A percentile compares a stretch with the other conserved stretches of the same genome.
Conservation (phyloP, 768 basidiomycete genomes). For the Lentinula sp. region DNA sequence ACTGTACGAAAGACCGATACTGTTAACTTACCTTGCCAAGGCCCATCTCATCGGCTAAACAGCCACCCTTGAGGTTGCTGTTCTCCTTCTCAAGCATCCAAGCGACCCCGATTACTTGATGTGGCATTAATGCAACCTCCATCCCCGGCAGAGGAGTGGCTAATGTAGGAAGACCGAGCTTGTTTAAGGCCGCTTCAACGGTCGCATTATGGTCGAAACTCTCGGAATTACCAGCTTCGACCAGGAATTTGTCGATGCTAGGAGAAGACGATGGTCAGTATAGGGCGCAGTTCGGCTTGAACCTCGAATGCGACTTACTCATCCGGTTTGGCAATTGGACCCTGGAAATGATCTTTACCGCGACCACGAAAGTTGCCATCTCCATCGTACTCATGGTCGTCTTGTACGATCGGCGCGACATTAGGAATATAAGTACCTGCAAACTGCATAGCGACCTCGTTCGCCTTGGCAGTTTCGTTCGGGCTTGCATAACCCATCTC, state of each 20-base stretch:
- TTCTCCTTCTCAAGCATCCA: constrained; percentile 57
- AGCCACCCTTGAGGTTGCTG: constrained; percentile 37
- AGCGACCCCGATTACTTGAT: constrained; percentile 56
- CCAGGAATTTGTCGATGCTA: constrained; percentile 50
- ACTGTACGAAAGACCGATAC: constrained; percentile 5
- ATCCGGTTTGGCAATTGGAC: constrained; percentile 39
- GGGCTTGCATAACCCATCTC: neutral
- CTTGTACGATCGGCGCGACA: constrained; percentile 17
- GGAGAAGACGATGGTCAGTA: neutral
- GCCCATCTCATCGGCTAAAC: constrained; percentile 52
- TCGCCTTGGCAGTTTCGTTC: neutral
- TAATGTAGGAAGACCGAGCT: constrained; percentile 44
- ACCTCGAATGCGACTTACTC: constrained; percentile 34
- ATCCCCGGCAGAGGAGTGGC: constrained; percentile 51
- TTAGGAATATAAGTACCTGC: neutral
- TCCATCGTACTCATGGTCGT: constrained; percentile 28
- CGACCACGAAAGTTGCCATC: constrained; percentile 44
- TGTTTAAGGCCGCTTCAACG: constrained; percentile 49
- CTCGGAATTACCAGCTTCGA: constrained; percentile 51
- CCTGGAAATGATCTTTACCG: constrained; percentile 35
- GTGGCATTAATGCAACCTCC: constrained; percentile 58
- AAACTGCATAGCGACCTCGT: neutral
- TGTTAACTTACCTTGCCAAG: constrained; percentile 44
- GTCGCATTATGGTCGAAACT: constrained; percentile 53
- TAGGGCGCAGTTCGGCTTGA: neutral